Evolutionary conservation across 805 yeast genomes (phyloP), one percentile per base, ranked within the genome.

Genomic region (Wickerhamiella spandovensis): DNA sequence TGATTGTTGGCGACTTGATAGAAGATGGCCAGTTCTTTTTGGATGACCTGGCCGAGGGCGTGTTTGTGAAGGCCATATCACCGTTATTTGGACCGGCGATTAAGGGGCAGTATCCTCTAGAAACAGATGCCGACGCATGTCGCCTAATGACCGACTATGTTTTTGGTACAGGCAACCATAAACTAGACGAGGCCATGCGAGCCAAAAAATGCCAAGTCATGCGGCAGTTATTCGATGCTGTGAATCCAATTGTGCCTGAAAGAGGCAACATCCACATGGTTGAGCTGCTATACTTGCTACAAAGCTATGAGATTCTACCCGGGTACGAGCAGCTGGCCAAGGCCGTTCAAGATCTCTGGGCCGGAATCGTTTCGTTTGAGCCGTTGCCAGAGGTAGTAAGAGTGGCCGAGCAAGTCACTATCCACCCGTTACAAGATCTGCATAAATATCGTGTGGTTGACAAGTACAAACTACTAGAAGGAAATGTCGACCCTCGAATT

Each of bases 251-350:
- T 23, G 51, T 49, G 17, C 56, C 61, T 0, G 24, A 50, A 2
- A 47, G 57, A 17, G 65, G 64, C 21, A 63, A 63, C 32, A 60
- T 62, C 48, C 69, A 65, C 45, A 64, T 64, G 56, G 69, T 65
- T 7, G 69, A 65, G 48, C 61, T 65, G 8, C 53, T 64, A 22
- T 65, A 59, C 51, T 47, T 61, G 45, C 54, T 64, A 37, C 55
- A 57, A 45, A 60, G 62, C 17, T 65, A 61, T 53, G 50, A 49
- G 35, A 48, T 59, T 10, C 53, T 52, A 15, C 46, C 43, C 8
- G 48, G 51, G 41, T 53, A 51, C 44, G 49, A 48, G 20, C 49
- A 22, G 10, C 53, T 61, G 30, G 51, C 58, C 8, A 49, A 48
- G 13, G 50, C 49, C 23, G 51, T 60, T 25, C 68, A 65, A 48